These are phyloP conservation scores for Metarhizium robertsii DNA, from an alignment of 2,329 filamentous ascomycete species.

Conservation along the genomic window DNA sequence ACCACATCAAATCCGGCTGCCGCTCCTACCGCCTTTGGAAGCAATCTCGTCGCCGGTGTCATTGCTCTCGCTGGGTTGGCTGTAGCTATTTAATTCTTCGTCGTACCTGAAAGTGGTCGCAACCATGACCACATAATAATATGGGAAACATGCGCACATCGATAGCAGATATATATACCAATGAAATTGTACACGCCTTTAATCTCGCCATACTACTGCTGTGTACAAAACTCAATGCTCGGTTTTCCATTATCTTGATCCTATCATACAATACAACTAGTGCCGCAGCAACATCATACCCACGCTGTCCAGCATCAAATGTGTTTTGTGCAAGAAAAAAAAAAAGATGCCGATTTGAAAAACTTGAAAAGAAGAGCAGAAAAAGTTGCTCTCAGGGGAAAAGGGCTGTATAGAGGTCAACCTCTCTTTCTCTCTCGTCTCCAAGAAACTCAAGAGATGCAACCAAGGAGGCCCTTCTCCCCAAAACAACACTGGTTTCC, in stretches of 20 bases:
- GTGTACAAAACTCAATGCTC: not conserved
- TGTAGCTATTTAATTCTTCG: slow-evolving; percentile 6
- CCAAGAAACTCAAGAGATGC: not conserved
- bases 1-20: slow-evolving; percentile 13
- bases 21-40: slow-evolving; percentile 12
- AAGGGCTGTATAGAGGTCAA: not conserved
- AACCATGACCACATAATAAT: too few species aligned
- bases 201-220: not conserved
- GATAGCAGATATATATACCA: not conserved
- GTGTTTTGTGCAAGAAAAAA: not conserved
- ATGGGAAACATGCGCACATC: not conserved
- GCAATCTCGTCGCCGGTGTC: slow-evolving; percentile 10
- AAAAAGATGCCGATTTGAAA: not conserved
- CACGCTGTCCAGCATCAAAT: slow-evolving; percentile 12
- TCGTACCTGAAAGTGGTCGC: too few species aligned
- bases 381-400: not conserved
- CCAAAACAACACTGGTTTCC: not conserved
- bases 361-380: slow-evolving; percentile 4
- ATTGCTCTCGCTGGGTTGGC: slow-evolving; percentile 14
- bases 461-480: not conserved
- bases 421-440: not conserved
- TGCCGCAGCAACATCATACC: slow-evolving; percentile 8
- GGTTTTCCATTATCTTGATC: slow-evolving; percentile 3
- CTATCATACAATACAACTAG: slow-evolving; percentile 11
- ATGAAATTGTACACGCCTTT: not conserved